Evolutionary conservation across 2,329 filamentous ascomycete species (phyloP).

Genomic region (Coniochaeta pulveracea): DNA sequence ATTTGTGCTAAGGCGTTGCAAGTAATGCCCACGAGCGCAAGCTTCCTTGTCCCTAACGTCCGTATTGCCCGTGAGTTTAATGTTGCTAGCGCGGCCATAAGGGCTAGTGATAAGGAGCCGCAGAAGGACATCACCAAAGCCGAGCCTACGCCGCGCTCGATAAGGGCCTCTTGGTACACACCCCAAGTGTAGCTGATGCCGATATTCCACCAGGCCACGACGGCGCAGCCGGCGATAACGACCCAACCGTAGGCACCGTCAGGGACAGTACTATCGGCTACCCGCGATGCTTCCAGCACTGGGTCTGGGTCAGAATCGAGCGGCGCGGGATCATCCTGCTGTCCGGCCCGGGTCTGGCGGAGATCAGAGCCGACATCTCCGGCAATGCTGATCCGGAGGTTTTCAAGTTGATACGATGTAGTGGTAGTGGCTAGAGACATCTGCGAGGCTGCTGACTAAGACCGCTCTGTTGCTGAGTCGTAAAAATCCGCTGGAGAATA

Average conservation of each 20-base stretch:
- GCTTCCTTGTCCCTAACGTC: conserved; percentile 32
- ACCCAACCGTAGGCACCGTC: conserved; percentile 47
- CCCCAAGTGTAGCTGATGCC: conserved; percentile 49
- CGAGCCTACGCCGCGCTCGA: conserved; percentile 32
- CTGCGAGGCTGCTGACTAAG: no score
- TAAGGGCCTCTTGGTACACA: conserved; percentile 45
- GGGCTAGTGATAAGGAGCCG: conserved; percentile 37
- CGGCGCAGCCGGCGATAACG: conserved; percentile 35
- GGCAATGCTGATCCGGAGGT: no score
- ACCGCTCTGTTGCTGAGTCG: no score
- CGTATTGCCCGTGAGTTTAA: conserved; percentile 39
- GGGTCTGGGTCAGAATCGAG: no score
- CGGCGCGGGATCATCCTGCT: no score
- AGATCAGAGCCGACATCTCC: no score
- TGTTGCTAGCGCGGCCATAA: conserved; percentile 39
- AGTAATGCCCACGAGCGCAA: conserved; percentile 34
- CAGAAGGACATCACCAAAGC: conserved; percentile 47
- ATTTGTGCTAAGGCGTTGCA: conserved; percentile 38
- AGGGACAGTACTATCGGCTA: conserved; percentile 28
- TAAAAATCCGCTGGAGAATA: no score
- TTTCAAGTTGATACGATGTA: no score
- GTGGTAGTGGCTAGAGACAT: no score
- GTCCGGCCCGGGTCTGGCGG: no score
- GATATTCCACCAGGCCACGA: conserved; percentile 44
- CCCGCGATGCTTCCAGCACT: no score